Conservation (phyloP, 495 filamentous ascomycete species). For the Xylaria bambusicola region DNA sequence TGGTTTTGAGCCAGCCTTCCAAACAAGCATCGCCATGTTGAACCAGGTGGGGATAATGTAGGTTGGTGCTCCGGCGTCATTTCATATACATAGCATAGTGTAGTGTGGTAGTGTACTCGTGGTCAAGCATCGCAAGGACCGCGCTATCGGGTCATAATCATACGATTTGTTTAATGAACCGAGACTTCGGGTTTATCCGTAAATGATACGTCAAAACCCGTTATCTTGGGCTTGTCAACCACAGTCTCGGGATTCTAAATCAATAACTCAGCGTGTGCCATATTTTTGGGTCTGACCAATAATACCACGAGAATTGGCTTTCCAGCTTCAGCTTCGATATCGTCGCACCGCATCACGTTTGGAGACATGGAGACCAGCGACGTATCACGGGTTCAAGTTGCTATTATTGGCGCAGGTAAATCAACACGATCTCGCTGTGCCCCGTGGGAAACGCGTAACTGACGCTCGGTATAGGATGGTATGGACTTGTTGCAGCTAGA, state of each 20-base stretch:
- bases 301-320: background rate
- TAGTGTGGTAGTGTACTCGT: background rate
- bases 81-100: too few species aligned
- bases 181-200: background rate
- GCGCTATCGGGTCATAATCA: conserved; percentile 12
- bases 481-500: conserved; percentile 46
- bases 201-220: conserved; percentile 13
- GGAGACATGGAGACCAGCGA: conserved; percentile 2
- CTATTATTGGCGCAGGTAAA: conserved; percentile 36
- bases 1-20: background rate
- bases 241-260: conserved; percentile 8
- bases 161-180: conserved; percentile 6
- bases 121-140: conserved; percentile 6
- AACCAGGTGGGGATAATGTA: background rate
- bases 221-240: conserved; percentile 1
- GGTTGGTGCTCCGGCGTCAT: background rate
- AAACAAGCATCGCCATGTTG: background rate
- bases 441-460: background rate
- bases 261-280: background rate
- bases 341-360: too few species aligned
- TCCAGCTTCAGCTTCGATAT: background rate
- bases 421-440: background rate
- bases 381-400: conserved; percentile 17
- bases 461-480: conserved; percentile 35
- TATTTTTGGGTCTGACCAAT: background rate